Evolutionary conservation across 768 basidiomycete genomes (phyloP), one percentile per base, ranked within the genome.

Genomic region (Saitozyma podzolica): DNA sequence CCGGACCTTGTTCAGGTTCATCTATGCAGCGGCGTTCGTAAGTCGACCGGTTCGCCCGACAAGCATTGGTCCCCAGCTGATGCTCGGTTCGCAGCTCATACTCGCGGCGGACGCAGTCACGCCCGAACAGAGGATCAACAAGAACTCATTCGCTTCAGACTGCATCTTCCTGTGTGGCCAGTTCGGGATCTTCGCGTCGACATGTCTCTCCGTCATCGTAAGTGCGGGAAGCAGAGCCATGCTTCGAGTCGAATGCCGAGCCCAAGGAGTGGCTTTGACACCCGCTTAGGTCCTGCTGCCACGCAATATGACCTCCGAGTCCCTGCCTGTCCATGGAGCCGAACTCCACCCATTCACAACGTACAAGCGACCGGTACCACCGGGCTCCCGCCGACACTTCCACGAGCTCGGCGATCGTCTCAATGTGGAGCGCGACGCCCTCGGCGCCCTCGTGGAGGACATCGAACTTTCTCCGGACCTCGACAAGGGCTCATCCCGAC

Each of bases 251-350:
- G 7, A 19, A 52, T n/a, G 47, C n/a, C 3, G 10, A 52, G 5
- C 29, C 29, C 29, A 29, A 29, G 29, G 29, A 29, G 29, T 29
- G 29, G 5, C 5, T 2, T 29, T 29, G 29, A 29, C 29, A 29
- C 29, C 29, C 29, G 29, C 29, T 29, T 43, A 70, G 68, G 49
- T 73, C 16, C 63, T 73, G 13, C 58, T 73, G 16, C 72, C 72
- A 2, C 67, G 72, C 29, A 74, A 74, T 54, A 74, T 74, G 72
- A 58, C 60, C 9, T 58, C 65, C 29, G 72, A 74, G 48, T 68
- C 69, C 1, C 52, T 68, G 6, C 69, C 72, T 29, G 41, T 19
- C 5, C 13, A 57, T 3, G 37, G 13, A 50, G 56, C 51, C 29
- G 61, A 56, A 42, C 60, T 67, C 50, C 59, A 65, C 11, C 69